A percentile compares a stretch with the other conserved stretches of the same genome.
phyloP scores from a whole-genome alignment of 2,329 filamentous ascomycete species.

The Scedosporium minutisporum region DNA sequence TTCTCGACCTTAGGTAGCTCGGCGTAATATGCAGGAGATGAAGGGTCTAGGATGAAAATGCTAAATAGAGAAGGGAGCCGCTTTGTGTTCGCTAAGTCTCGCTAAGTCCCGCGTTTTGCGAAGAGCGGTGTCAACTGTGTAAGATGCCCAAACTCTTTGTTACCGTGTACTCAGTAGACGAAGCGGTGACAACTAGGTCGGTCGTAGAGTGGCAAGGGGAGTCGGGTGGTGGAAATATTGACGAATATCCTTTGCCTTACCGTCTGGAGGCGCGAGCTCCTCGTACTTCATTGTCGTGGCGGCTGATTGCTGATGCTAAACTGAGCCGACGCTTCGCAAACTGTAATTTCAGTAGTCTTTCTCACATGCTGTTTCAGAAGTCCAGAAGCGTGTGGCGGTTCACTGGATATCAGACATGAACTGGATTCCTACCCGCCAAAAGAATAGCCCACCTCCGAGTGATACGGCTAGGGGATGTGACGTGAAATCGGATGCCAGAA shows the following conservation, averaged over 20 bases:
- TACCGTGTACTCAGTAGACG: background rate
- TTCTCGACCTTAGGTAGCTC: background rate
- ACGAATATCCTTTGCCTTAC: too few relatives aligned
- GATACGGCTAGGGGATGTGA: background rate
- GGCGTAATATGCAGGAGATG: background rate
- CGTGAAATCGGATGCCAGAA: background rate
- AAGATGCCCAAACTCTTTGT: background rate
- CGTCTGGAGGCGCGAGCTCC: too few relatives aligned
- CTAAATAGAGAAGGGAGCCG: background rate
- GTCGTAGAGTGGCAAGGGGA: too few relatives aligned
- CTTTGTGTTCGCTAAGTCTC: background rate
- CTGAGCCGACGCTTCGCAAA: background rate
- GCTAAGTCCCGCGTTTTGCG: background rate
- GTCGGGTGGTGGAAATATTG: too few relatives aligned
- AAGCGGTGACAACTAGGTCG: background rate
- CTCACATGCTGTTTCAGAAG: slow-evolving; percentile 2
- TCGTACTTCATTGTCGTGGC: background rate
- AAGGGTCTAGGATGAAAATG: background rate
- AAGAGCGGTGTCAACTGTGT: background rate
- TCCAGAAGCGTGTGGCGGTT: background rate
- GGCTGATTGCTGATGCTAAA: background rate
- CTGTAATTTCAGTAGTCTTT: background rate
- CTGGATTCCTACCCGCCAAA: background rate
- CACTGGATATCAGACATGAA: background rate
- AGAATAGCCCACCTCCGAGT: background rate